Evolutionary conservation across 192 early-diverging fungal genomes (phyloP), one percentile per base, ranked within the genome.

Genomic region (Backusella mclennaniae): DNA sequence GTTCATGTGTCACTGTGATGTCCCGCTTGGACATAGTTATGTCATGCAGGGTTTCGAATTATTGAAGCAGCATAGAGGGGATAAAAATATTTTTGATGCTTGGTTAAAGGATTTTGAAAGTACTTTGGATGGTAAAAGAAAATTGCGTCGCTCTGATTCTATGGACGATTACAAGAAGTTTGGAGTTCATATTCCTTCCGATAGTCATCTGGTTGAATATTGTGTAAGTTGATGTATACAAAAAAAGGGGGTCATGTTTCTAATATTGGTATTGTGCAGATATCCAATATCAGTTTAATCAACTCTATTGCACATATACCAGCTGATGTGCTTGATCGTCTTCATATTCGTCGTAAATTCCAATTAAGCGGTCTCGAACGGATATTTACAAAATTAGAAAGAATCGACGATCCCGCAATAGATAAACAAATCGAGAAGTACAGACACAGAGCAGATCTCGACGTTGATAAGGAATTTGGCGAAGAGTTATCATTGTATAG

Each of bases 41-140:
- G 94, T 95, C 9, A 77, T 95, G 26, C 88, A 89, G 74, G 94
- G 94, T 21, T 80, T 95, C 68, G 94, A 95, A 53, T 84, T 89
- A 76, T 84, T 93, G 73, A 87, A 87, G 76, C 87, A 92, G 76
- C 89, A 92, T 83, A 87, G 82, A 69, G 82, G 80, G 44, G 87
- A 88, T 42, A 79, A 88, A 80, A 83, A 86, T 23, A 76, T 84
- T 21, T 95, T 94, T 73, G 92, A 93, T 84, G 90, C 90, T 19
- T 95, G 94, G 94, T 83, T 95, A 80, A 85, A 85, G 35, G 84
- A 89, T 33, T 73, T 93, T 23, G 93, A 93, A 73, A 82, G 86
- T 17, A 91, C 92, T 9, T 86, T 95, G 35, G 91, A 93, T 76
- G 92, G 93, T 5, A 89, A 92, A 17, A 92, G 93, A 21, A 87